Conservation (phyloP, 371 early-diverging fungal species). For the Mortierella sp. region DNA sequence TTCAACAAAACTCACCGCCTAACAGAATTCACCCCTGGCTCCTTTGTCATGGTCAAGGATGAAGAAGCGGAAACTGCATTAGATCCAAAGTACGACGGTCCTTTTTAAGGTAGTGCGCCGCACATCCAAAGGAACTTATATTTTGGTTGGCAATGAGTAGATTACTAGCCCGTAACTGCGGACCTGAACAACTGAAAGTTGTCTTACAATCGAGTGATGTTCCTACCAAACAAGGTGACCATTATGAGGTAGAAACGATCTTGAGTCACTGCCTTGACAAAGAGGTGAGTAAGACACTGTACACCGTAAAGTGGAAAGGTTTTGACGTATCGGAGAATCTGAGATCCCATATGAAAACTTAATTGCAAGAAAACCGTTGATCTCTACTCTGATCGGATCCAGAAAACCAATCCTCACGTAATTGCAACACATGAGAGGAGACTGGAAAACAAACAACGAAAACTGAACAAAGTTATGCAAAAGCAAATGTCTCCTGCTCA, state of each 20-base stretch:
- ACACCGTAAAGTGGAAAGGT: not conserved
- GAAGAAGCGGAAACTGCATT: not conserved
- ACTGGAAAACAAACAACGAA: not conserved
- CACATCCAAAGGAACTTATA: conserved; percentile 2
- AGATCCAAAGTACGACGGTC: conserved; percentile 17
- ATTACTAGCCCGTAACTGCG: not conserved
- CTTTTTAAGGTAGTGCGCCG: conserved; percentile 10
- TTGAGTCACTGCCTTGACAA: not conserved
- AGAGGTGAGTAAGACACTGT: not conserved
- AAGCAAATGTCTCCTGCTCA: not conserved
- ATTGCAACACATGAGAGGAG: not conserved
- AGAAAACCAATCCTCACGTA: not conserved
- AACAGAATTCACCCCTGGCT: conserved; percentile 6
- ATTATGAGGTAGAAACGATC: not conserved
- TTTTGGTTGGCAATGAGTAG: not conserved
- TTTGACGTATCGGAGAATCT: not conserved
- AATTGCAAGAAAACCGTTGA: not conserved
- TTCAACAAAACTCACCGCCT: conserved; percentile 2
- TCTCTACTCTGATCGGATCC: not conserved
- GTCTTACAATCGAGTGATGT: conserved; percentile 1
- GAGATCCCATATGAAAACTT: not conserved
- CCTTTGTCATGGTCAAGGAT: conserved; percentile 14
- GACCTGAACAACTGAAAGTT: conserved; percentile 1
- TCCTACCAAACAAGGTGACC: not conserved
- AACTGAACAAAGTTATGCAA: not conserved